Conservation (phyloP, 768 basidiomycete species). For the Suillus placidus region DNA sequence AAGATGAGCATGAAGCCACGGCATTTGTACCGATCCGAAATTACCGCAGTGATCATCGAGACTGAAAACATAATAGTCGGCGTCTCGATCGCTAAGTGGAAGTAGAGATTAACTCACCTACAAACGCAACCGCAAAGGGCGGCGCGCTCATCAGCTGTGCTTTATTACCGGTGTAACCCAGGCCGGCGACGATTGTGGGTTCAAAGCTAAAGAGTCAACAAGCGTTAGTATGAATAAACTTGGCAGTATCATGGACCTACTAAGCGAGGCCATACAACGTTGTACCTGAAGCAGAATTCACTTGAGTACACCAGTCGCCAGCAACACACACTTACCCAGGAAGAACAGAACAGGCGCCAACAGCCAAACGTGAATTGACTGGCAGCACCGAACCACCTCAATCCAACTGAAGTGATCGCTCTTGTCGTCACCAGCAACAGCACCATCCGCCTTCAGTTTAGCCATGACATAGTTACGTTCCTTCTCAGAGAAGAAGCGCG, state of each 20-base stretch:
- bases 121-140: constrained; percentile 54
- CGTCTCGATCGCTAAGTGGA: not conserved
- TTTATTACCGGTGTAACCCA: constrained; percentile 55
- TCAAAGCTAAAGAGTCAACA: constrained; percentile 57
- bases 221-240: constrained; percentile 41
- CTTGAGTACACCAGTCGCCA: not conserved
- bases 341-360: constrained; percentile 55
- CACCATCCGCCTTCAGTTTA: constrained; percentile 23
- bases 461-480: constrained; percentile 51
- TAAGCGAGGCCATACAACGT: constrained; percentile 22
- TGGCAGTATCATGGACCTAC: constrained; percentile 36
- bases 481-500: constrained; percentile 51
- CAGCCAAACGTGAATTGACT: constrained; percentile 57
- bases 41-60: constrained; percentile 44
- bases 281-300: constrained; percentile 19
- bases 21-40: constrained; percentile 55
- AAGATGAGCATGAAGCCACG: constrained; percentile 52
- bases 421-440: constrained; percentile 44
- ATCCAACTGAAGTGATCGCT: constrained; percentile 56
- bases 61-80: constrained; percentile 27
- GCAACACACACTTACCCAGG: constrained; percentile 41
- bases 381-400: constrained; percentile 53
- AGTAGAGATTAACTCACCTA: constrained; percentile 36
- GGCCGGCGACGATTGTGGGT: constrained; percentile 67
- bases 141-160: constrained; percentile 68